Conservation (phyloP, 2,329 filamentous ascomycete species). For the Colletotrichum scovillei region DNA sequence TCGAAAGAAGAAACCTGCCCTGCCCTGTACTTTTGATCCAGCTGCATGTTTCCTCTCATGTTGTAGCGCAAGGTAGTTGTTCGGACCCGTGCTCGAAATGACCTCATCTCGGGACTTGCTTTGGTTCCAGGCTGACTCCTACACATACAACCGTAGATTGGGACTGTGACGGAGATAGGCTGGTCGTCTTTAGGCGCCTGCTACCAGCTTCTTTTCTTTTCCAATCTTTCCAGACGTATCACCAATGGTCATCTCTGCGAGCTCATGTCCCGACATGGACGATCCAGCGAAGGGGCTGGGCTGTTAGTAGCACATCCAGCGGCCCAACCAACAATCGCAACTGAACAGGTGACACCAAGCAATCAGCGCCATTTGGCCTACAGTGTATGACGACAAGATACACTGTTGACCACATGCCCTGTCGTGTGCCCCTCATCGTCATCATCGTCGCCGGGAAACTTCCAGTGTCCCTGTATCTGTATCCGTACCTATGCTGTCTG, state of each 20-base stretch:
- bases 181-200: conserved; percentile 7
- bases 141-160: neutral
- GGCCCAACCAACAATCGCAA: neutral
- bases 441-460: neutral
- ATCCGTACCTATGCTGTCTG: neutral
- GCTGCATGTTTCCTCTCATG: neutral
- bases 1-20: conserved; percentile 16
- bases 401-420: neutral
- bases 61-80: neutral
- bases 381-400: neutral
- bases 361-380: neutral
- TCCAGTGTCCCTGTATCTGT: neutral
- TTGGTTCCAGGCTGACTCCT: neutral
- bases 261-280: neutral
- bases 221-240: neutral
- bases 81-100: neutral
- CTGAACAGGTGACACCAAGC: neutral
- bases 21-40: neutral
- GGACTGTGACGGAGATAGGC: neutral
- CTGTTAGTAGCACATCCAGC: neutral
- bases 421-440: neutral
- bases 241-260: neutral
- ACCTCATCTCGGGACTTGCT: conserved; percentile 1
- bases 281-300: neutral
- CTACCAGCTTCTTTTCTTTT: conserved; percentile 16